Evolutionary conservation across 2,329 filamentous ascomycete genomes (phyloP), one percentile per base, ranked within the genome.

Genomic region (Penicillium fuscoglaucum): DNA sequence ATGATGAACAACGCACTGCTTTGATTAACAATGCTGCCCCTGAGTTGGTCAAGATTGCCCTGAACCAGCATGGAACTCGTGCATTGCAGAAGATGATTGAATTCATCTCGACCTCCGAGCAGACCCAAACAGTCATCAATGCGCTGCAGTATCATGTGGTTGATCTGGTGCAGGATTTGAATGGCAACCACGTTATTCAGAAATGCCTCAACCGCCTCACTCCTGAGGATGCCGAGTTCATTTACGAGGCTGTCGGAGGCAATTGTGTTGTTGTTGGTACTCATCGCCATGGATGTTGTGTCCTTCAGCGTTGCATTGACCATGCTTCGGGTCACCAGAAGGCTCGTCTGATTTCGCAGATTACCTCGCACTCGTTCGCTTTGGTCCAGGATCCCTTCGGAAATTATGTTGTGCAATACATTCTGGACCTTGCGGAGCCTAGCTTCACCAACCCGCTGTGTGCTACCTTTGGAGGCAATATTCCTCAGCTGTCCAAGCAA

Each of bases 21-120:
- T 85, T 99, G 62, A 96, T 99, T 68, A 87, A 93, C 76, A 96
- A 96, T 68, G 92, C 95, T 41, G 87, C 91, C 19, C 84, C 87
- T 53, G 88, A 93, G 63, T 90, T 99, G 82, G 91, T 96, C 26
- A 88, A 88, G 68, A 97, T 99, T 71, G 95, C 95, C 28, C 81
- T 98, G 60, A 98, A 99, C 78, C 93, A 97, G 79, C 95, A 99
- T 74, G 95, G 95, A 66, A 99, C 95, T 59, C 88, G 95, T 54
- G 95, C 95, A 62, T 80, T 99, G 59, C 95, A 99, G 80, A 99
- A 98, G 84, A 99, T 99, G 95, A 99, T 99, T 66, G 95, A 99
- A 78, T 96, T 91, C 74, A 90, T 99, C 70, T 90, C 88, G 52
- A 96, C 91, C 28, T 83, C 87, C 3, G 87, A 90, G 70, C 95